These are phyloP conservation scores for Hyphochytrium catenoides DNA, from an alignment of 352 stramenopile species.

Conservation along the genomic window DNA sequence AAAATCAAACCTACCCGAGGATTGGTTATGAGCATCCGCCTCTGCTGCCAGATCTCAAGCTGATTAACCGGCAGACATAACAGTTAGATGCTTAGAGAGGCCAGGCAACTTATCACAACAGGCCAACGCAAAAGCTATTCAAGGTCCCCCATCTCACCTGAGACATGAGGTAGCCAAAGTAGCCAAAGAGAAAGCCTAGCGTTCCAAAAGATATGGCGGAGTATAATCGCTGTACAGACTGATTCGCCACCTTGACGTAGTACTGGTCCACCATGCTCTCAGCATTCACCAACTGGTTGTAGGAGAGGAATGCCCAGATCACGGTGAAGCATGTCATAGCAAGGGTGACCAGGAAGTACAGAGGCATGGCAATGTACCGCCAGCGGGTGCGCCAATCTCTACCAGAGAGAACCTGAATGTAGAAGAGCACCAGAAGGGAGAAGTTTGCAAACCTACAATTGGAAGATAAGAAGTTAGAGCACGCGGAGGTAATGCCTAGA, in stretches of 20 bases:
- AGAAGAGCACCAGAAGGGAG: constrained; percentile 57
- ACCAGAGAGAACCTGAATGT: constrained; percentile 58
- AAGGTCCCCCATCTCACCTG: too few relatives aligned
- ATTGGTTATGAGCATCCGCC: constrained; percentile 36
- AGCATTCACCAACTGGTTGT: constrained; percentile 44
- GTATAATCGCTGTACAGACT: constrained; percentile 51
- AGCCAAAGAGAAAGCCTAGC: constrained; percentile 43
- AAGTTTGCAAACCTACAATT: constrained; percentile 62
- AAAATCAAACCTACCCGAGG: constrained; percentile 23
- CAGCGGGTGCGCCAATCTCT: constrained; percentile 35
- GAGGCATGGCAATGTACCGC: constrained; percentile 46
- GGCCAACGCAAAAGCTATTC: too few relatives aligned
- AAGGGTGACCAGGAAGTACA: constrained; percentile 50
- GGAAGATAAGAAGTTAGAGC: too few relatives aligned
- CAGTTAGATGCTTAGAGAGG: too few relatives aligned
- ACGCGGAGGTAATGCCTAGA: too few relatives aligned
- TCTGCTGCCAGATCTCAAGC: constrained; percentile 44
- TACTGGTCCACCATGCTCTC: constrained; percentile 35
- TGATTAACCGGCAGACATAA: too few relatives aligned
- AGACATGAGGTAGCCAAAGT: constrained; percentile 64
- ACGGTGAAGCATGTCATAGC: constrained; percentile 54
- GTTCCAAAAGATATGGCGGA: constrained; percentile 49
- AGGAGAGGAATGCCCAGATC: constrained; percentile 57
- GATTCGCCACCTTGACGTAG: constrained; percentile 37
- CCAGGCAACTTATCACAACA: too few relatives aligned